Evolutionary conservation across 2,329 filamentous ascomycete species (phyloP).

Genomic region (Lachnellula occidentalis): DNA sequence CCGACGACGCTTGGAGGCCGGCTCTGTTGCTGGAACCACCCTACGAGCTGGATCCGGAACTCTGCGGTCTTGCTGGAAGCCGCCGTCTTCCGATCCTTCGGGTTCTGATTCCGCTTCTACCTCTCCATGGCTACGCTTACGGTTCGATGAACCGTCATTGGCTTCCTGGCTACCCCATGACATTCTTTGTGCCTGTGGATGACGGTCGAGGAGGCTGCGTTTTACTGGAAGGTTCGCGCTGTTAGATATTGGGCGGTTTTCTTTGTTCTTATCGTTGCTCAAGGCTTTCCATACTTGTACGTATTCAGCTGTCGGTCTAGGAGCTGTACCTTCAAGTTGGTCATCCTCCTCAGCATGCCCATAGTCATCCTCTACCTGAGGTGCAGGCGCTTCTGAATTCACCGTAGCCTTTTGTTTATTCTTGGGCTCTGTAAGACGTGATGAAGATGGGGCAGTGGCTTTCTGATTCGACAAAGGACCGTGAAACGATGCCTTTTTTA

Average conservation of each 20-base stretch:
- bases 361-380: constrained; percentile 1
- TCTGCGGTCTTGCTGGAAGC: constrained; percentile 21
- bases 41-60: constrained; percentile 15
- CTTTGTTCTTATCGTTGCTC: constrained; percentile 26
- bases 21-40: not conserved
- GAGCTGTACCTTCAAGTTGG: not conserved
- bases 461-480: constrained; percentile 3
- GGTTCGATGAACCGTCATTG: constrained; percentile 2
- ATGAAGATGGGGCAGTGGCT: not conserved
- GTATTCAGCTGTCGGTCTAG: constrained; percentile 10
- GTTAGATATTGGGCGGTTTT: constrained; percentile 20
- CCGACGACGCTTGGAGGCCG: not conserved
- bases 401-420: not conserved
- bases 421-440: not conserved
- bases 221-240: not conserved
- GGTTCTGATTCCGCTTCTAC: not conserved
- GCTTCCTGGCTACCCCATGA: constrained; percentile 16
- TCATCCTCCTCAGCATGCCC: not conserved
- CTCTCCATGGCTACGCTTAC: not conserved
- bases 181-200: constrained; percentile 16
- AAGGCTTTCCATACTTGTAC: constrained; percentile 3
- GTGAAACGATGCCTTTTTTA: not conserved
- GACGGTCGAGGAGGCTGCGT: constrained; percentile 18
- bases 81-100: constrained; percentile 21
- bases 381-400: not conserved